These are phyloP conservation scores for Beauveria scarabaeidicola DNA, from an alignment of 2,329 filamentous ascomycete species.

Conservation along the genomic window DNA sequence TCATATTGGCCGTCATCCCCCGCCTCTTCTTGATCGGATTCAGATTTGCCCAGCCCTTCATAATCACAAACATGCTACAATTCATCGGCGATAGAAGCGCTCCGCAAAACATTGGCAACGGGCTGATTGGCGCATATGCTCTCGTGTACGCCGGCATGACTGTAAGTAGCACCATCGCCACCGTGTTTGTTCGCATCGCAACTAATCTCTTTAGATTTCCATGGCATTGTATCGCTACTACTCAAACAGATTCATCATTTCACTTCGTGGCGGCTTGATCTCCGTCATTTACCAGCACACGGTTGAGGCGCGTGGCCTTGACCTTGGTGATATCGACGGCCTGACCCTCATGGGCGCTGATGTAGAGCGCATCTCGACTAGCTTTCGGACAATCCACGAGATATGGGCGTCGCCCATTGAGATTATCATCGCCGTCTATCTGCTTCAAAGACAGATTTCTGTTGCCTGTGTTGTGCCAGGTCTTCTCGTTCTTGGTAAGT, in stretches of 20 bases:
- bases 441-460: slow-evolving; percentile 37
- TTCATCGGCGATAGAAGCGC: slow-evolving; percentile 18
- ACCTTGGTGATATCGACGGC: slow-evolving; percentile 2
- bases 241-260: background rate
- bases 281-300: slow-evolving; percentile 4
- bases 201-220: background rate
- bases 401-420: slow-evolving; percentile 33
- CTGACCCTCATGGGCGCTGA: slow-evolving; percentile 37
- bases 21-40: slow-evolving; percentile 24
- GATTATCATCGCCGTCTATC: slow-evolving; percentile 34
- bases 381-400: slow-evolving; percentile 31
- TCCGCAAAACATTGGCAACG: slow-evolving; percentile 19
- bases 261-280: background rate
- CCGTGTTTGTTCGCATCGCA: background rate
- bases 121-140: slow-evolving; percentile 30
- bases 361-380: slow-evolving; percentile 29
- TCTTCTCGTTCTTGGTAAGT: slow-evolving; percentile 21
- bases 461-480: slow-evolving; percentile 37
- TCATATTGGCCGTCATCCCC: slow-evolving; percentile 19
- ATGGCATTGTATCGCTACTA: background rate
- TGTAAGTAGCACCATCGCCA: slow-evolving; percentile 17
- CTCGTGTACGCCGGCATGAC: slow-evolving; percentile 34
- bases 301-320: background rate
- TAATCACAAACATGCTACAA: slow-evolving; percentile 24
- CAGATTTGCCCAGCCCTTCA: slow-evolving; percentile 31